Base-by-base conservation (phyloP, 306 rosid genomes). In the Lathyrus tuberosus region DNA sequence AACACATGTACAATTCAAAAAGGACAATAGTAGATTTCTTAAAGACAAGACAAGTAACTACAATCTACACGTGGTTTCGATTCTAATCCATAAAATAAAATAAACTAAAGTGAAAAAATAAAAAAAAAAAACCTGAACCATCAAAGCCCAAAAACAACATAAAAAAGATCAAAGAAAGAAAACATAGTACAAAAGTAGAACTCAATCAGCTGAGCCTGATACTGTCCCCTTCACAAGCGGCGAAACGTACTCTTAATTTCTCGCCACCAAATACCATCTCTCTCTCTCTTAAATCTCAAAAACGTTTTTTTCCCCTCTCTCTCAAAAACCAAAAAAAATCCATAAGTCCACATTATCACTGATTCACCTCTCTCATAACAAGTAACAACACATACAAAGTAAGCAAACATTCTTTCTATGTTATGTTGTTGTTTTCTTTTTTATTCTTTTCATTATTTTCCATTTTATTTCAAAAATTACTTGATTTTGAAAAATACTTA, bases 141-240 rank as follows among this genome's bases (percentile, higher is more conserved):
- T 38, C 11, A 46, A 46, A n/a, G 3, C 17, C 51, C 2, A n/a
- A 15, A 47, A 47, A n/a, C 2, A 42, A 43, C 16, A 43, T 2
- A 43, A 3, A 18, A 51, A 20, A 3, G 17, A 51, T 14, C 20
- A 2, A 52, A 13, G 20, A 20, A 57, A 24, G 30, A 59, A 59
- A 30, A 31, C 24, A 28, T 7, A 30, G 10, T 1, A 5, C 4
- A 70, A 70, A 70, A 56, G 1, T 1, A 15, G 16, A 16, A 30
- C 33, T 20, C 60, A 53, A 53, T 20, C 33, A 53, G 52, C 69
- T 57, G n/a, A n/a, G n/a, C n/a, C n/a, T n/a, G 67, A 66, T 61
- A 44, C 51, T 66, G 42, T 48, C 28, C 66, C 54, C n/a, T 4
- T 43, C 62, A 66, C 79, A 75, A 67, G 79, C 73, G 68, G 68